These are phyloP conservation scores for Leccinum longicurvipes DNA, from an alignment of 768 basidiomycete genomes.

Conservation along the genomic window DNA sequence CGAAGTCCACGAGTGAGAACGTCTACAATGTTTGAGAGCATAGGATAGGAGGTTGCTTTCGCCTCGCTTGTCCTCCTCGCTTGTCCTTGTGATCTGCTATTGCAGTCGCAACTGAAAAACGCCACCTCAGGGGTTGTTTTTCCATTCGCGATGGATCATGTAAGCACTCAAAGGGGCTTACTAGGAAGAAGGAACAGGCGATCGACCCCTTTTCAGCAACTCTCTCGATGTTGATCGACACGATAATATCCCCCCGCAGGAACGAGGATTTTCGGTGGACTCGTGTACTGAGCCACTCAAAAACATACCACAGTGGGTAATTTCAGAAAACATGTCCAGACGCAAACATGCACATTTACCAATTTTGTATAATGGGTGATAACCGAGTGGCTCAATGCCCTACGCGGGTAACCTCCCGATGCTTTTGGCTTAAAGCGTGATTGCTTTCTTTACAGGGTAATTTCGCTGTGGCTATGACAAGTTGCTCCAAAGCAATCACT, in stretches of 20 bases:
- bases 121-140: constrained; percentile 1
- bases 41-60: not conserved
- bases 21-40: not conserved
- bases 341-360: constrained; percentile 22
- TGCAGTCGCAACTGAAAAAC: not conserved
- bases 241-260: not conserved
- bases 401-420: not conserved
- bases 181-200: not conserved
- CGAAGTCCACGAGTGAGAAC: not conserved
- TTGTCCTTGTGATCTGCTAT: not conserved
- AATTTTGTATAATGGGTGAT: constrained; percentile 5
- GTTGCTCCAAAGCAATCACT: constrained; percentile 25
- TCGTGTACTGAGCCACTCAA: constrained; percentile 10
- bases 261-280: not conserved
- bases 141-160: not conserved
- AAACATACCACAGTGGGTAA: constrained; percentile 3
- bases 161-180: constrained; percentile 7
- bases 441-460: constrained; percentile 20
- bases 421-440: constrained; percentile 18
- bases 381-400: constrained; percentile 25
- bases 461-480: constrained; percentile 14
- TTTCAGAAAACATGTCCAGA: constrained; percentile 13
- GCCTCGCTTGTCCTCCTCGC: not conserved
- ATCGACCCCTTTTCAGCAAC: not conserved
- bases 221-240: not conserved